Conservation (phyloP, 305 asterid genomes). For the Fraxinus sp. region DNA sequence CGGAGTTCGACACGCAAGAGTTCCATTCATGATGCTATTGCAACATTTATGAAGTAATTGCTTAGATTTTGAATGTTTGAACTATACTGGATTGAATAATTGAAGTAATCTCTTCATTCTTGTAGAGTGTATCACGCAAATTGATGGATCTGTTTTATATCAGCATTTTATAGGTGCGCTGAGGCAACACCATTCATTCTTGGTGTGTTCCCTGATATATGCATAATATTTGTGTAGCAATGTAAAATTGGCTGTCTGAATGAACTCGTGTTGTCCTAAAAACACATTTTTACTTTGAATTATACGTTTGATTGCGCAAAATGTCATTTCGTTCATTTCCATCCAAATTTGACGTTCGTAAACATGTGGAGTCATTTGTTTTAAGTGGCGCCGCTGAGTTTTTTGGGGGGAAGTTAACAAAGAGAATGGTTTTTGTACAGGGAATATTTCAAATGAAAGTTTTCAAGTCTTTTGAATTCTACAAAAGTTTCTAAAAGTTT, state of each 20-base stretch:
- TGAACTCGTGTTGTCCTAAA: not conserved
- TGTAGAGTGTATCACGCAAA: not conserved
- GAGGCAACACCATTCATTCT: not conserved
- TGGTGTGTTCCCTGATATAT: not conserved
- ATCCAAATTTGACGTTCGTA: too few species aligned
- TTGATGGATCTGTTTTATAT: not conserved
- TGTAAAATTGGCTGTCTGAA: not conserved
- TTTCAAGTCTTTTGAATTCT: too few species aligned
- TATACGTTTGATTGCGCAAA: too few species aligned
- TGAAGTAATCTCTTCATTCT: not conserved
- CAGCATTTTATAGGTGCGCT: not conserved
- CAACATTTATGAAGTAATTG: conserved; percentile 56
- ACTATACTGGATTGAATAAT: not conserved
- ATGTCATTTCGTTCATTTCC: too few species aligned
- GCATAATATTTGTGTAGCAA: not conserved
- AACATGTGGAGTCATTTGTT: too few species aligned
- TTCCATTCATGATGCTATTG: conserved; percentile 57
- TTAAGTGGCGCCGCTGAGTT: too few species aligned
- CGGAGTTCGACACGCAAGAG: conserved; percentile 39
- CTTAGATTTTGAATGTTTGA: not conserved
- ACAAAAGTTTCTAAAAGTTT: too few species aligned
- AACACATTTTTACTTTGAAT: not conserved
- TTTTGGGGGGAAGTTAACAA: too few species aligned
- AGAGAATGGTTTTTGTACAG: too few species aligned
- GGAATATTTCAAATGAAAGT: too few species aligned